Conservation (phyloP, 441 rosid species). For the Pelargonium myrrhifolium region DNA sequence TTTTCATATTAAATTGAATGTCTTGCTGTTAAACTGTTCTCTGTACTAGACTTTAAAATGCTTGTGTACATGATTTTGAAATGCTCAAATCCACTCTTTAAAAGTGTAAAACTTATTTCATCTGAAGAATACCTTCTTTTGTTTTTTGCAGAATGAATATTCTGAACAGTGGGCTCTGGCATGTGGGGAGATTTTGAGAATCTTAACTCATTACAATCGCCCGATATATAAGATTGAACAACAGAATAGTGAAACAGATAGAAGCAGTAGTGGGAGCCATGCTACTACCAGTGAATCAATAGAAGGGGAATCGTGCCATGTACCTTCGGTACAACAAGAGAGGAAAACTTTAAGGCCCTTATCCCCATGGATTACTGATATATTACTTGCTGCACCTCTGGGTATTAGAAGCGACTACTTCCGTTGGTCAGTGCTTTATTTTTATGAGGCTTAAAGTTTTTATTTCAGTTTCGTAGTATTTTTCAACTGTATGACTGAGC, state of each 20-base stretch:
- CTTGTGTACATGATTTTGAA: not conserved
- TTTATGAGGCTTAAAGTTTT: not conserved
- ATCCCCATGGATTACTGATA: constrained; percentile 96
- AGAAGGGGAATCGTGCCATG: constrained; percentile 35
- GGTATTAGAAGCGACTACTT: constrained; percentile 96
- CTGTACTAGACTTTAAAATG: constrained; percentile 6
- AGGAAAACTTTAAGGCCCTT: constrained; percentile 90
- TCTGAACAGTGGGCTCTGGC: constrained; percentile 99
- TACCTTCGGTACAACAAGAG: constrained; percentile 54
- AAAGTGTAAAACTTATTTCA: constrained; percentile 10
- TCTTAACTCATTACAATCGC: constrained; percentile 95
- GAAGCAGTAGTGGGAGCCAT: constrained; percentile 36
- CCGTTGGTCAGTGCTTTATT: constrained; percentile 65
- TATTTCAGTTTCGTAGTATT: not conserved
- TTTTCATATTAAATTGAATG: constrained; percentile 6
- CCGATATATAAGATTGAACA: constrained; percentile 79
- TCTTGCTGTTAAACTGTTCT: not conserved
- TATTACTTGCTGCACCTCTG: constrained; percentile 88
- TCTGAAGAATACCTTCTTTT: not conserved
- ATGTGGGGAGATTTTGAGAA: constrained; percentile 91
- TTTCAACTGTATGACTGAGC: not conserved
- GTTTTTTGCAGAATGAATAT: constrained; percentile 63
- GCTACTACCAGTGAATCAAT: constrained; percentile 36
- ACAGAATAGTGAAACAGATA: constrained; percentile 49
- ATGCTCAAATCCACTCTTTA: not conserved